phyloP scores from a whole-genome alignment of 225 moss, liverwort and hornwort species.

The Asterella californica region DNA sequence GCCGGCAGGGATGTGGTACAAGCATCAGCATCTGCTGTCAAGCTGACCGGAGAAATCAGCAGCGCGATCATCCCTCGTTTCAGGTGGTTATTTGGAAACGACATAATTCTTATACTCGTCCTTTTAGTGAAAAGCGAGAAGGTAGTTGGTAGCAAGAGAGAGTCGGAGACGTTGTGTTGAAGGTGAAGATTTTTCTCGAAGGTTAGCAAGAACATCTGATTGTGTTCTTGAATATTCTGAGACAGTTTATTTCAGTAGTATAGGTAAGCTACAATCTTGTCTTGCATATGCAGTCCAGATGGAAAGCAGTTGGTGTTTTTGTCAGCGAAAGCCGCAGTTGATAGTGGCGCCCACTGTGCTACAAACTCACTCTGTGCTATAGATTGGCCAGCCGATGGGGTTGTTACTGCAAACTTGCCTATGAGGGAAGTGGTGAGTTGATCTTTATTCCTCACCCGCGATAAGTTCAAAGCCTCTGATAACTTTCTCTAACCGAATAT shows the following conservation, averaged over 20 bases:
- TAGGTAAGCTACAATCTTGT: slow-evolving; percentile 17
- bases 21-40: slow-evolving; percentile 48
- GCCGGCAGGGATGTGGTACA: slow-evolving; percentile 39
- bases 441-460: background rate
- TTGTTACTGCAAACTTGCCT: slow-evolving; percentile 43
- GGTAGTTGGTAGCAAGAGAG: background rate
- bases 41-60: slow-evolving; percentile 68
- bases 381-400: slow-evolving; percentile 61
- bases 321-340: slow-evolving; percentile 88
- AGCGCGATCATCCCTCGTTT: slow-evolving; percentile 88
- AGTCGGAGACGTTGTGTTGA: background rate
- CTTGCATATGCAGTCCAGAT: slow-evolving; percentile 64
- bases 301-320: slow-evolving; percentile 87
- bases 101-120: background rate
- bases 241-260: background rate
- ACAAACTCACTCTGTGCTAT: slow-evolving; percentile 82
- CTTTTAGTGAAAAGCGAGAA: background rate
- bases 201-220: background rate
- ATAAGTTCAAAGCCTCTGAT: background rate
- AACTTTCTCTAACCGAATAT: background rate
- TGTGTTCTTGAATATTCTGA: background rate
- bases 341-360: slow-evolving; percentile 85
- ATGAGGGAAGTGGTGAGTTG: slow-evolving; percentile 66
- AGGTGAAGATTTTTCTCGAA: background rate
- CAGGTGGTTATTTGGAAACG: slow-evolving; percentile 47